Evolutionary conservation across 2,329 filamentous ascomycete genomes (phyloP).

Genomic region (Fusarium cyanostomum): DNA sequence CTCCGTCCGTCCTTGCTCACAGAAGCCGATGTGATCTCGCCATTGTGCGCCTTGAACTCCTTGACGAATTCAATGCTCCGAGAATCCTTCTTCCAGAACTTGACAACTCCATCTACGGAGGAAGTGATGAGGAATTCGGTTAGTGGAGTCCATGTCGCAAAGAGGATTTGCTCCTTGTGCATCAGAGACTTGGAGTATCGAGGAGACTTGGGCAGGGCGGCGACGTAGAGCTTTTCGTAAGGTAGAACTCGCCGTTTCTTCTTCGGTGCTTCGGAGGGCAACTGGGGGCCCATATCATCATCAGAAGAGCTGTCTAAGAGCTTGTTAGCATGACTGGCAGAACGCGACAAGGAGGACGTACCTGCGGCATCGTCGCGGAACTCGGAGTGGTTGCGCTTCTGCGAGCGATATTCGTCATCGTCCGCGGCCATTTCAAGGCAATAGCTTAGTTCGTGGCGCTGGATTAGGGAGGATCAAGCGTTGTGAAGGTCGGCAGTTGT

Average conservation of each 20-base stretch:
- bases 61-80: conserved; percentile 97
- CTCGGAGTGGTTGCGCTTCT: conserved; percentile 65
- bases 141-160: conserved; percentile 85
- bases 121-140: conserved; percentile 97
- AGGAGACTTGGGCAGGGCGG: conserved; percentile 80
- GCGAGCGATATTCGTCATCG: conserved; percentile 49
- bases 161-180: conserved; percentile 95
- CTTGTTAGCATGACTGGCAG: conserved; percentile 13
- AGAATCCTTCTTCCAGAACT: conserved; percentile 98
- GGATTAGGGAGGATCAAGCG: neutral
- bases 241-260: conserved; percentile 92
- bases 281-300: conserved; percentile 92
- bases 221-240: conserved; percentile 94
- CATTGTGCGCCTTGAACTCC: conserved; percentile 91
- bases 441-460: neutral
- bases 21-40: conserved; percentile 84
- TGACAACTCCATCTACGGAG: conserved; percentile 94
- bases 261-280: conserved; percentile 83
- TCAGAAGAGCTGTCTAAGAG: conserved; percentile 75
- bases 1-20: conserved; percentile 90
- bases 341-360: conserved; percentile 36
- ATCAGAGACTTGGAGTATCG: conserved; percentile 97
- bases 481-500: conserved; percentile 1
- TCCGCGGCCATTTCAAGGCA: conserved; percentile 40
- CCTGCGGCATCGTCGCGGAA: conserved; percentile 59